phyloP scores from a whole-genome alignment of 805 yeast species.

The Nakazawaea holstii region DNA sequence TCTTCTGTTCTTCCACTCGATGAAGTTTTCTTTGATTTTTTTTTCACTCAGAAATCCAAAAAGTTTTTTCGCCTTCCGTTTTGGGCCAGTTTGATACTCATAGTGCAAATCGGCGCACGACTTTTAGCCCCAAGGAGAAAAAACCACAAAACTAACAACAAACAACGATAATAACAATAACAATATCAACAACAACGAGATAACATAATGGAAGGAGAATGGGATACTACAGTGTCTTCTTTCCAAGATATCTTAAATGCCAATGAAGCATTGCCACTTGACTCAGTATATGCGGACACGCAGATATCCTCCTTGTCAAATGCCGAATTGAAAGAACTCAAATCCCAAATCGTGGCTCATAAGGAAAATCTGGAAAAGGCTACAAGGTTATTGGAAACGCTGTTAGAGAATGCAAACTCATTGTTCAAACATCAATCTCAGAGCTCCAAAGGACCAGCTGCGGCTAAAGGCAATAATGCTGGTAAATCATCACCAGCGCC shows the following conservation, averaged over 20 bases:
- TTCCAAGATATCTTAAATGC: constrained; percentile 64
- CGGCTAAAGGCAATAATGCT: neutral
- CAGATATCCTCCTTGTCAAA: constrained; percentile 26
- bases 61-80: too few relatives aligned
- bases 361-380: constrained; percentile 53
- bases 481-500: neutral
- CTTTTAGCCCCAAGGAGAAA: neutral
- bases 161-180: neutral
- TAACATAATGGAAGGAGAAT: constrained; percentile 45
- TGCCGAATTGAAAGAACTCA: constrained; percentile 33
- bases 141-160: neutral
- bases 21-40: neutral
- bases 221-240: constrained; percentile 65
- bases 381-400: constrained; percentile 34
- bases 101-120: too few relatives aligned
- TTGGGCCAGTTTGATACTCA: too few relatives aligned
- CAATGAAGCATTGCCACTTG: constrained; percentile 50
- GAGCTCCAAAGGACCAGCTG: constrained; percentile 8
- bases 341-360: constrained; percentile 43
- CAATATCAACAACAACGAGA: neutral
- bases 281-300: constrained; percentile 28
- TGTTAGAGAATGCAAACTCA: constrained; percentile 39
- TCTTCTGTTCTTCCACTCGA: neutral
- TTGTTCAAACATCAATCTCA: constrained; percentile 29
- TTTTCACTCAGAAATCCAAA: neutral